phyloP scores from a whole-genome alignment of 106 monocot species.

The Dendrobium nobile region DNA sequence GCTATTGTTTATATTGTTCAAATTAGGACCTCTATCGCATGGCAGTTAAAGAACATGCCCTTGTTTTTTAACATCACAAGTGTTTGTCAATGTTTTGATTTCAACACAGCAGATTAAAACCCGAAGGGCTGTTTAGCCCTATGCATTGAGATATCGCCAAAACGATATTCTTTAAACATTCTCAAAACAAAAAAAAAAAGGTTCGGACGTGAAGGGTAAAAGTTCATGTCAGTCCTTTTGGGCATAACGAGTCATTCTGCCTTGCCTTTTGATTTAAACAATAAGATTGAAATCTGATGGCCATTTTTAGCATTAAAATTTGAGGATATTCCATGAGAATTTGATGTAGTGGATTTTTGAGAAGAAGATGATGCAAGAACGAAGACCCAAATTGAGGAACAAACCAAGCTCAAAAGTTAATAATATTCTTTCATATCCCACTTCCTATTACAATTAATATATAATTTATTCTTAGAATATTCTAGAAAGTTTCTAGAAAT shows the following conservation, averaged over 20 bases:
- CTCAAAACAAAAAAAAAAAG: not conserved
- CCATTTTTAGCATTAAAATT: not conserved
- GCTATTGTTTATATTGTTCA: not conserved
- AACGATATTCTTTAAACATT: not conserved
- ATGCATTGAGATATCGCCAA: not conserved
- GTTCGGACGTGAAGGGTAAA: not conserved
- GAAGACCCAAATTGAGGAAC: no score
- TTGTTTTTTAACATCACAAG: not conserved
- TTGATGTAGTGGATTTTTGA: no score
- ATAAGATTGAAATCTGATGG: not conserved
- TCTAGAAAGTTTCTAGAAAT: no score
- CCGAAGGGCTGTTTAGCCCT: not conserved
- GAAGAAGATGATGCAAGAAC: no score
- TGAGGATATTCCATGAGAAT: not conserved
- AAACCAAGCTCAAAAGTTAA: no score
- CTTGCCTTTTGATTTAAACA: not conserved
- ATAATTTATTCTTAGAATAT: no score
- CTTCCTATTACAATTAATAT: no score
- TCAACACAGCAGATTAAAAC: not conserved
- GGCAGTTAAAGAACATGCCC: no score
- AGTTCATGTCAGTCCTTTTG: not conserved
- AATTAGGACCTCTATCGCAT: not conserved
- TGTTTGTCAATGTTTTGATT: not conserved
- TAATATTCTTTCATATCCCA: no score
- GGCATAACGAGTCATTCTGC: not conserved